Base-by-base conservation (phyloP, 495 filamentous ascomycete genomes). In the Daldinia loculata region DNA sequence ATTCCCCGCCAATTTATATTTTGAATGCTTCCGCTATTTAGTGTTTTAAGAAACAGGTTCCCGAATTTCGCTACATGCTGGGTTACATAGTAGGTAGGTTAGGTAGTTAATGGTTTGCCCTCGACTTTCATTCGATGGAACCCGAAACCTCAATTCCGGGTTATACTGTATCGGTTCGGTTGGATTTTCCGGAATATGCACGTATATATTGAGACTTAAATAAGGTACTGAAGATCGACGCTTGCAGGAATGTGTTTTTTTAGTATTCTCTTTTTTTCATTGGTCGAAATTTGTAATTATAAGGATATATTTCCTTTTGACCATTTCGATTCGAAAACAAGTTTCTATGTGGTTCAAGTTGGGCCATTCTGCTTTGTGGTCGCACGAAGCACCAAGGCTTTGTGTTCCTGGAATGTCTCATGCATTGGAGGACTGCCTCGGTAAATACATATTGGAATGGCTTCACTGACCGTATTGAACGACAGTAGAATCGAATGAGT, bases 341-440 rank as follows among this genome's bases (percentile, higher is more conserved):
- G 43, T 22, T 48, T 48, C n/a, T n/a, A n/a, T n/a, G n/a, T n/a
- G n/a, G 7, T 19, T 45, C 7, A 19, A 19, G 27, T 24, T 9
- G 19, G 43, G 45, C 38, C 17, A 51, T 17, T 55, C 30, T 30
- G 50, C 29, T 15, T 51, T 53, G 27, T 53, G 19, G 63, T 67
- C 34, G 60, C 26, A 63, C 69, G 29, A 60, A 63, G 22, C 38
- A 69, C 48, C 11, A 61, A 52, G 70, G 36, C 56, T 55, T 58
- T 66, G 53, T 56, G 45, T 38, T 73, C 65, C 59, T 51, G 51
- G 38, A 38, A 52, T 73, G 70, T 73, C 69, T 73, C 70, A 69
- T 69, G 61, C 50, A 19, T 58, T 24, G 7, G 36, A 52, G 45
- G 56, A 63, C 34, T 30, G 29, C 63, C 63, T 67, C 56, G 69